Evolutionary conservation across 768 basidiomycete genomes (phyloP).

Genomic region (Lentinula lateritia): DNA sequence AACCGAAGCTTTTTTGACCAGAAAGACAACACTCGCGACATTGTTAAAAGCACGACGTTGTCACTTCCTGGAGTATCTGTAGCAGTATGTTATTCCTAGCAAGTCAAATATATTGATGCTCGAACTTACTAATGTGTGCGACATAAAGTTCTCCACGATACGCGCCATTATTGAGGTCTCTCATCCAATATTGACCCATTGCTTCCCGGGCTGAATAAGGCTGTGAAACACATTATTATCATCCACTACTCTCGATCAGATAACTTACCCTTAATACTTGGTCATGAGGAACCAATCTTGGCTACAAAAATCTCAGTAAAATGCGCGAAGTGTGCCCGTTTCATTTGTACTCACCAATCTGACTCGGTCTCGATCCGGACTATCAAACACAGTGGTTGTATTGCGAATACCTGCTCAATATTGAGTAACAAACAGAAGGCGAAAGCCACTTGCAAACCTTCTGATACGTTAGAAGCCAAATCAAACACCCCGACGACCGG

Average conservation of each 20-base stretch:
- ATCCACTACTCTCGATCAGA: background rate
- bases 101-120: background rate
- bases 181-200: conserved; percentile 95
- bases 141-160: conserved; percentile 84
- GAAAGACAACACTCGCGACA: conserved; percentile 74
- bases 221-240: conserved; percentile 30
- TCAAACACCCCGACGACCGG: conserved; percentile 97
- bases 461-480: conserved; percentile 89
- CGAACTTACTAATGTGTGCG: conserved; percentile 77
- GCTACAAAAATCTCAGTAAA: conserved; percentile 34
- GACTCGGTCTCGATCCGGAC: conserved; percentile 80
- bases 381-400: conserved; percentile 97
- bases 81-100: background rate
- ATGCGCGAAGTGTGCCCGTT: background rate
- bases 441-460: conserved; percentile 46
- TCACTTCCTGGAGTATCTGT: conserved; percentile 75
- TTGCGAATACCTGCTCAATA: conserved; percentile 77
- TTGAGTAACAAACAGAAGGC: background rate
- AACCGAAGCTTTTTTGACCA: conserved; percentile 80
- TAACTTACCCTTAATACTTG: conserved; percentile 70
- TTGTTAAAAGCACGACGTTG: conserved; percentile 75
- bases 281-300: conserved; percentile 82
- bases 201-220: conserved; percentile 89
- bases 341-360: conserved; percentile 50
- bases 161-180: conserved; percentile 84